phyloP scores from a whole-genome alignment of 2,329 filamentous ascomycete genomes.

The Epichloe festucae region DNA sequence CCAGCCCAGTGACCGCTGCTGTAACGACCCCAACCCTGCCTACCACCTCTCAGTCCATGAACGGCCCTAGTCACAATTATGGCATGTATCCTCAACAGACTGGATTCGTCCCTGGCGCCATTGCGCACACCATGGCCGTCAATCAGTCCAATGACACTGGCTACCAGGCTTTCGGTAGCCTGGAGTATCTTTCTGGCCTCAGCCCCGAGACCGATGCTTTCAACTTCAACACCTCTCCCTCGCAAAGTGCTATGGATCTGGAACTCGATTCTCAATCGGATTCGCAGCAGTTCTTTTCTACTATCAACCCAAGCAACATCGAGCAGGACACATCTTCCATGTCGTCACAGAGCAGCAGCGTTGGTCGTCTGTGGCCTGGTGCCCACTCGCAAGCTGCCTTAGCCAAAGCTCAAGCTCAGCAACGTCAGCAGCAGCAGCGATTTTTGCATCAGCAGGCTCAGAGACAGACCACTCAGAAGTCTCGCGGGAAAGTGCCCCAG shows the following conservation, averaged over 20 bases:
- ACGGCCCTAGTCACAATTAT: constrained; percentile 86
- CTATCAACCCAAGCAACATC: constrained; percentile 62
- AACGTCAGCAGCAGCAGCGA: constrained; percentile 53
- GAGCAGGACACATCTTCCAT: constrained; percentile 42
- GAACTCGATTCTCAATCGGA: constrained; percentile 32
- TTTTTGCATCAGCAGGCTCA: constrained; percentile 28
- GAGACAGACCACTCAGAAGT: constrained; percentile 35
- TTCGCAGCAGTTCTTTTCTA: constrained; percentile 52
- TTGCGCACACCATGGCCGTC: constrained; percentile 67
- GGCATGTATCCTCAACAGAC: constrained; percentile 93
- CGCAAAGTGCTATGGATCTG: constrained; percentile 52
- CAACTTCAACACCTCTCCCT: constrained; percentile 59
- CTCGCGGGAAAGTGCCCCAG: constrained; percentile 37
- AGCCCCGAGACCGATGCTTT: constrained; percentile 53
- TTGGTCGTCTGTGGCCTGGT: constrained; percentile 76
- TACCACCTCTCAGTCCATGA: constrained; percentile 48
- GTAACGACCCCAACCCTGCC: constrained; percentile 43
- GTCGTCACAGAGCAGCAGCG: constrained; percentile 38
- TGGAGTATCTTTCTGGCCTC: constrained; percentile 42
- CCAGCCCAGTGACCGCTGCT: constrained; percentile 37
- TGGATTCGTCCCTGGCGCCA: constrained; percentile 72
- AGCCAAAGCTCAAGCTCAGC: constrained; percentile 58
- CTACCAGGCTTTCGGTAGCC: constrained; percentile 35
- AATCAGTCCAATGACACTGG: constrained; percentile 48
- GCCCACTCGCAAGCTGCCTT: constrained; percentile 85